phyloP scores from a whole-genome alignment of 1,139 yeast species.

The Debaryomyces subglobosus region DNA sequence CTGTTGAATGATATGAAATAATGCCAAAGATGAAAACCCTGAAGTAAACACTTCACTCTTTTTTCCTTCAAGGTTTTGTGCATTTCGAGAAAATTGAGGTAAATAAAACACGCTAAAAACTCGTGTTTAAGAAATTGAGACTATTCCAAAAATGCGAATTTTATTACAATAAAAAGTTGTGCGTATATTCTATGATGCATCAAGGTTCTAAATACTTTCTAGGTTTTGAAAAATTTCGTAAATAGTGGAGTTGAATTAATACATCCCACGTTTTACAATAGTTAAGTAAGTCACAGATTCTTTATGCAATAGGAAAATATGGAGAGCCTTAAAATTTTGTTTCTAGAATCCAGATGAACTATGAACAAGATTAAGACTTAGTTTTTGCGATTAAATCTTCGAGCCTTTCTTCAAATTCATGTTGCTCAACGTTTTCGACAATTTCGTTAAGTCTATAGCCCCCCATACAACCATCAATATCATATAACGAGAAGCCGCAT shows the following conservation, averaged over 20 bases:
- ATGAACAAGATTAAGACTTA: not conserved
- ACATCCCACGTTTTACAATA: not conserved
- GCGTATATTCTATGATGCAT: not conserved
- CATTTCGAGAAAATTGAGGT: not conserved
- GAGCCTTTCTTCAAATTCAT: constrained; percentile 32
- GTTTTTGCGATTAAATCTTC: constrained; percentile 14
- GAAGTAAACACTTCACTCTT: not conserved
- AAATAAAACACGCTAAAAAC: not conserved
- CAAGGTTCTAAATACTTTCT: not conserved
- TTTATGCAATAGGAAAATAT: not conserved
- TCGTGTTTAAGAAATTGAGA: not conserved
- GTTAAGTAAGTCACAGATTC: not conserved
- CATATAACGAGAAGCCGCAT: constrained; percentile 77
- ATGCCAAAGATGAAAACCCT: not conserved
- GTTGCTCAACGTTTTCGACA: constrained; percentile 32
- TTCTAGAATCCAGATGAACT: not conserved
- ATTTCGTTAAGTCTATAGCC: constrained; percentile 72
- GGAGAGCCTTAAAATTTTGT: not conserved
- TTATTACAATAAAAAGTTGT: not conserved
- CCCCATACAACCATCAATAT: constrained; percentile 75
- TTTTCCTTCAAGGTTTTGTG: not conserved
- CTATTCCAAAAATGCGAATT: not conserved
- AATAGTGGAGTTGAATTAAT: not conserved
- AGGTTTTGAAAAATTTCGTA: not conserved
- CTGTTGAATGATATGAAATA: not conserved